Evolutionary conservation across 2,329 filamentous ascomycete genomes (phyloP), one percentile per base, ranked within the genome.

Genomic region (Pestalotiopsis sp.): DNA sequence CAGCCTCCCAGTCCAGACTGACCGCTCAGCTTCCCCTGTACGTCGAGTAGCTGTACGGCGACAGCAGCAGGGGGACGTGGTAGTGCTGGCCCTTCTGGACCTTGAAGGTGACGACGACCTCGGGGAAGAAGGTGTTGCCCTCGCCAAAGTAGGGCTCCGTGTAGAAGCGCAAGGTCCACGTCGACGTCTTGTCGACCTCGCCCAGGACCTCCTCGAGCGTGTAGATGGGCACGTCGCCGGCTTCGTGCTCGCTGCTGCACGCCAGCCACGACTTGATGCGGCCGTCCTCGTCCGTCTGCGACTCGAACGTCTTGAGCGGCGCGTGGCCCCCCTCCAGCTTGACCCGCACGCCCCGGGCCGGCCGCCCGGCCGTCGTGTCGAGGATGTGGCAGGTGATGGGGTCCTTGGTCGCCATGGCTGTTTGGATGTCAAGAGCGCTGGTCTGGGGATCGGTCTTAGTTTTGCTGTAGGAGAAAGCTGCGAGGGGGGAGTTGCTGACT

Each of bases 361-460:
- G 93, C 68, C 86, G 86, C 76, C 93, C 93, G 70, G 87, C 83
- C n/a, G 90, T 88, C 12, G 93, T 95, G 85, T 96, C 92, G 79
- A 96, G 92, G 80, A 95, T 88, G 84, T 96, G 93, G 84, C 93
- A 95, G 79, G 93, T 95, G 76, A 96, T 95, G 77, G 88, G 89
- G 77, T 90, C 88, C 76, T 87, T 89, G 72, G 36, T 71, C 49
- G 77, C 74, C 78, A 78, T 78, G 52, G 62, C 20, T 52, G 17
- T 52, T 11, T 23, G 45, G 5, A 17, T 17, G 45, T 52, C 45
- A 23, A n/a, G 20, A 36, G 31, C 31, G 31, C 2, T 7, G 7
- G 57, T 60, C 57, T 60, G 3, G 57, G 6, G 6, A 14, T 36
- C 12, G 59, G 59, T 62, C 17, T 62, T 36, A 36, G 27, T 31